Base-by-base conservation (phyloP, 257 asterid species). In the Solanum verrucosum region DNA sequence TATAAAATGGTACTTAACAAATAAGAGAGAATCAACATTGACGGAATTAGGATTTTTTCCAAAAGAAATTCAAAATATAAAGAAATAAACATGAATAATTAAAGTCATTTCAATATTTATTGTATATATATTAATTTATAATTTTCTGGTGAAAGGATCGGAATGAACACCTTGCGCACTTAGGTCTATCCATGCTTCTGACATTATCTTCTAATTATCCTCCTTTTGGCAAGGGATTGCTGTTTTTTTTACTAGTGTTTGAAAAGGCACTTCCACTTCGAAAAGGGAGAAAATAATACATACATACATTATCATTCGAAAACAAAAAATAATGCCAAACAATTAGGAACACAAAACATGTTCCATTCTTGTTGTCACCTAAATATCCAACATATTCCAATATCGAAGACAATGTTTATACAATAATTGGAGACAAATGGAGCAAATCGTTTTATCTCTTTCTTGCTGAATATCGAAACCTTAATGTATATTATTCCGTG, bases 311-410 rank as follows among this genome's bases (percentile, higher is more conserved):
- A 77, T 77, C 34, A 23, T 23, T 23, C 2, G 84, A 77, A n/a
- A 77, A n/a, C 59, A 77, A 23, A 77, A 77, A 77, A 77, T 38
- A 77, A 38, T 23, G 59, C 34, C 29, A 23, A 77, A 38, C 59
- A 35, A 46, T 46, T 79, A 38, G 84, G 87, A 86, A 90, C 89
- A 83, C 74, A 52, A 88, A 75, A 74, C 40, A 31, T 29, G 85
- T 82, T 82, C 11, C 44, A 82, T 82, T 49, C 20, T 21, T 31
- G 31, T 37, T 85, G 82, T 85, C 79, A 67, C 67, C 65, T 3
- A 85, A 85, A 38, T 42, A 38, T 71, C 63, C 63, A 71, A 85
- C 87, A 85, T 38, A 68, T 65, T 85, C 63, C 67, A 85, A 85
- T 85, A 25, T 40, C 52, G 34, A 85, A 85, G 81, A 38, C 85